Conservation (phyloP, 106 monocot species). For the Phalaenopsis aphrodite region DNA sequence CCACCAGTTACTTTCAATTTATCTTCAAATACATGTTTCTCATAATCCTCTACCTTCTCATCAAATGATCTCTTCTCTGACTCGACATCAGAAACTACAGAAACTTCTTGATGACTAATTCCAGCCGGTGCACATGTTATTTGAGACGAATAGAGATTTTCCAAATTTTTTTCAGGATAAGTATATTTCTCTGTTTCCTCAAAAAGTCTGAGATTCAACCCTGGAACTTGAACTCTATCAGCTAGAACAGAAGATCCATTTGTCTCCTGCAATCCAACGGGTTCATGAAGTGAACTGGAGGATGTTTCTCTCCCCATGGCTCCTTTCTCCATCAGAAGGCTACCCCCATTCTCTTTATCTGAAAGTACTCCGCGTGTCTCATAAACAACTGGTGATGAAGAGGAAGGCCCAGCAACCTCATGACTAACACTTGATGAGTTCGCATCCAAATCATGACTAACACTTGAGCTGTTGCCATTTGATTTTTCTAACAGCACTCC, state of each 20-base stretch:
- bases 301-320: neutral
- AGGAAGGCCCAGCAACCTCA: neutral
- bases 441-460: neutral
- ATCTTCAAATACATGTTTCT: conserved; percentile 3
- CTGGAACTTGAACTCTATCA: conserved; percentile 1
- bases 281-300: conserved; percentile 4
- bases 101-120: neutral
- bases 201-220: neutral
- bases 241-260: conserved; percentile 7
- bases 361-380: neutral
- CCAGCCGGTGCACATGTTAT: neutral
- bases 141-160: neutral
- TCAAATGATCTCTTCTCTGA: neutral
- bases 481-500: conserved; percentile 19
- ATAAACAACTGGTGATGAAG: conserved; percentile 8
- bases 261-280: conserved; percentile 7
- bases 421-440: neutral
- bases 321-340: conserved; percentile 2
- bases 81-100: neutral
- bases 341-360: conserved; percentile 4
- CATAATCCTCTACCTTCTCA: conserved; percentile 1
- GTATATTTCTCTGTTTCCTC: neutral
- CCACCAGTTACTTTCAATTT: neutral
- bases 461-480: conserved; percentile 8
- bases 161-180: conserved; percentile 11